Percentiles rank a stretch among this genome's conserved stretches.
These are phyloP conservation scores for Phaeoacremonium minimum DNA, from an alignment of 2,329 filamentous ascomycete genomes.

Conservation along the genomic window DNA sequence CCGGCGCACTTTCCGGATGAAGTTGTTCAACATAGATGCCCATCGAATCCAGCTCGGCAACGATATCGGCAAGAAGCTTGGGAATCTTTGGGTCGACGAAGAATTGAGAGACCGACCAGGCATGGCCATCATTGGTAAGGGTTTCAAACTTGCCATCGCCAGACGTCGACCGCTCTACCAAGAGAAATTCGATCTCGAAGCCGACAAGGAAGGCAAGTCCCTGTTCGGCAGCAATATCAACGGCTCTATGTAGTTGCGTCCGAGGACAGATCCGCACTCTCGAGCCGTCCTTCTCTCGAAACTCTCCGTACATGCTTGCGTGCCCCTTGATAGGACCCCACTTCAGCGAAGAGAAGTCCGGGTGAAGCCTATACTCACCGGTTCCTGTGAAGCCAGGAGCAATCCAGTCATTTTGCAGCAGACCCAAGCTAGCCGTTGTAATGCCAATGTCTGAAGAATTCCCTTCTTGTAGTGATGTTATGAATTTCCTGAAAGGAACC, in stretches of 20 bases:
- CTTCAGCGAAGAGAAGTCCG: slow-evolving; percentile 61
- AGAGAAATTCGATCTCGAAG: slow-evolving; percentile 78
- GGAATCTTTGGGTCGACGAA: slow-evolving; percentile 54
- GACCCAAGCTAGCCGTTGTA: slow-evolving; percentile 57
- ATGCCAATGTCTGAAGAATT: slow-evolving; percentile 50
- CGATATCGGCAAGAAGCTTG: slow-evolving; percentile 62
- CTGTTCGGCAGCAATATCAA: slow-evolving; percentile 45
- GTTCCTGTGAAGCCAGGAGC: slow-evolving; percentile 50
- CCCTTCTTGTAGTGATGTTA: slow-evolving; percentile 39
- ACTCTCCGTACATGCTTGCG: slow-evolving; percentile 63
- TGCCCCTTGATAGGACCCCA: slow-evolving; percentile 55
- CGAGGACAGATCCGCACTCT: slow-evolving; percentile 59
- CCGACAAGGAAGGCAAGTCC: slow-evolving; percentile 62
- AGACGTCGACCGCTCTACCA: slow-evolving; percentile 47
- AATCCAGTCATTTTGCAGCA: slow-evolving; percentile 63
- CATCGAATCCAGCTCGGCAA: slow-evolving; percentile 51
- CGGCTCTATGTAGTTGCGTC: slow-evolving; percentile 50
- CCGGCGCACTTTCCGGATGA: slow-evolving; percentile 68
- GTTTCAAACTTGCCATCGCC: slow-evolving; percentile 28
- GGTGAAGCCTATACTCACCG: slow-evolving; percentile 63
- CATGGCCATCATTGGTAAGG: slow-evolving; percentile 59
- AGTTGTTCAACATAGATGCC: slow-evolving; percentile 68
- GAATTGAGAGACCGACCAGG: slow-evolving; percentile 64
- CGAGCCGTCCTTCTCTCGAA: slow-evolving; percentile 51
- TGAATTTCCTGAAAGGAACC: slow-evolving; percentile 57